Evolutionary conservation across 257 asterid species (phyloP).

Genomic region (Rhazya stricta): DNA sequence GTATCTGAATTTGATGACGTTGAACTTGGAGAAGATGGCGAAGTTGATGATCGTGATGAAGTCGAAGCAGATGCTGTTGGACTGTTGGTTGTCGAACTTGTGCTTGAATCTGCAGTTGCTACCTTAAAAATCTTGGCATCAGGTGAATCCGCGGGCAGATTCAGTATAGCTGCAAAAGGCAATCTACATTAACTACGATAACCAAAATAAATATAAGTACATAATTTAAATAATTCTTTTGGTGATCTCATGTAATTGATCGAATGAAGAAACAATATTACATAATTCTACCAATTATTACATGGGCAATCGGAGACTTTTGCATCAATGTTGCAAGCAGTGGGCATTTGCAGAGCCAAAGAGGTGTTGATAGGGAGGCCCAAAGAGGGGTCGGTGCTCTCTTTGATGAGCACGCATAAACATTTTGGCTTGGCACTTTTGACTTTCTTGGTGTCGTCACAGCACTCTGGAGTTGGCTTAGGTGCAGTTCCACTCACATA

Average conservation of each 20-base stretch:
- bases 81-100: slow-evolving; percentile 23
- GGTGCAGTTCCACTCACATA: slow-evolving; percentile 57
- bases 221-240: no score
- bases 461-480: slow-evolving; percentile 51
- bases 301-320: slow-evolving; percentile 64
- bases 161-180: slow-evolving; percentile 42
- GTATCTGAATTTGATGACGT: slow-evolving; percentile 27
- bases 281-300: neutral
- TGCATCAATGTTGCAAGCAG: slow-evolving; percentile 52
- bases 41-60: slow-evolving; percentile 19
- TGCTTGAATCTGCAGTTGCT: slow-evolving; percentile 36
- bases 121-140: slow-evolving; percentile 59
- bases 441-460: slow-evolving; percentile 43
- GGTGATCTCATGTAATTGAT: neutral
- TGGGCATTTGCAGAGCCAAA: slow-evolving; percentile 61
- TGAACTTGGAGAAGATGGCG: slow-evolving; percentile 29
- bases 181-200: neutral
- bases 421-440: slow-evolving; percentile 53
- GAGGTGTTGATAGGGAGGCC: slow-evolving; percentile 66
- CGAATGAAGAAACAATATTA: neutral
- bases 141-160: slow-evolving; percentile 53
- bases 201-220: no score
- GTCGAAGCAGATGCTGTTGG: slow-evolving; percentile 25
- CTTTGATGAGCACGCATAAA: slow-evolving; percentile 62
- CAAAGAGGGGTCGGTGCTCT: slow-evolving; percentile 55